Evolutionary conservation across 495 filamentous ascomycete genomes (phyloP), one percentile per base, ranked within the genome.

Genomic region (Neurospora intermedia): DNA sequence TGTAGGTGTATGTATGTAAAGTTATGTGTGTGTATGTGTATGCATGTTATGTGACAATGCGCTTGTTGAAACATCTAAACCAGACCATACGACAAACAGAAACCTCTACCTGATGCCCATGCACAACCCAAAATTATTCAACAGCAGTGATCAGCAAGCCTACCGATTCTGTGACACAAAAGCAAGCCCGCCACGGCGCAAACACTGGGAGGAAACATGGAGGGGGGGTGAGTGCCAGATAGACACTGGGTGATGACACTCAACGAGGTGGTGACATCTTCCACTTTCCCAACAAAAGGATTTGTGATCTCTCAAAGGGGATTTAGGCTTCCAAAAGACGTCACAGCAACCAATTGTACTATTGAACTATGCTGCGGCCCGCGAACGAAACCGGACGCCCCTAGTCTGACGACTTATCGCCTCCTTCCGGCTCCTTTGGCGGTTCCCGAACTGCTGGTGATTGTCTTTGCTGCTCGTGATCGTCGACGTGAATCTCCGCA

Each of bases 401-500:
- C 54, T 66, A 66, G 54, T 66, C 27, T 7, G 54, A 66, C 23
- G 54, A 66, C 54, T 35, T 66, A 31, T 66, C 54, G 54, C 54
- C 54, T 18, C 15, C 27, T 35, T 66, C 54, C 27, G 54, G 54
- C 27, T 66, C 35, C 54, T 35, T 66, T 66, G 27, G 54, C 15
- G 54, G 27, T 43, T 46, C 69, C 70, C 48, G 69, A 70, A 54
- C 69, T 75, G 38, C 35, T 72, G 18, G 54, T 4, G 54, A 66
- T 45, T 39, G 69, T 38, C 42, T 20, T n/a, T 76, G 72, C 31
- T 76, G 75, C 8, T 75, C 72, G 18, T 78, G 78, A 40, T 82
- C 82, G 42, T 80, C 81, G 10, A 86, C 74, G 66, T 83, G 83
- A 18, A 86, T 86, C 76, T 86, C 84, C 9, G 83, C 79, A 6